Evolutionary conservation across 208 protist species (phyloP), one percentile per base, ranked within the genome.

Genomic region (Acanthamoeba culbertsoni): DNA sequence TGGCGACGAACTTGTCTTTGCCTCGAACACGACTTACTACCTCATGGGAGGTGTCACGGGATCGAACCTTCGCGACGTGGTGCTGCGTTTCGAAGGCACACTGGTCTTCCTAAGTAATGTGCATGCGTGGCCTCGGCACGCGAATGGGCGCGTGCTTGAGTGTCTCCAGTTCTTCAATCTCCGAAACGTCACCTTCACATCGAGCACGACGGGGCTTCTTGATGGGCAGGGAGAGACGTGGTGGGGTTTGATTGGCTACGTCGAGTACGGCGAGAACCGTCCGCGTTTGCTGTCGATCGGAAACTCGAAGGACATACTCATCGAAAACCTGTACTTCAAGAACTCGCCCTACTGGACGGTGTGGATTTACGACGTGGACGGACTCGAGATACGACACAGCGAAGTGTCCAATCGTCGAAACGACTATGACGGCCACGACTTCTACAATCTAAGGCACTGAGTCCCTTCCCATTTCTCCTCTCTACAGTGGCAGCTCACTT

Each of bases 141-240:
- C 57, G 18, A 88, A 42, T 45, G 92, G 94, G 0, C 43, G 84
- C 31, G 95, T 96, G 45, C 57, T 96, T 28, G 84, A 96, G 62
- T 96, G 95, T 88, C 48, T 97, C 31, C 57, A 95, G 51, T 94
- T 96, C 88, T 26, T 51, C n/a, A 94, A 96, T 42, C 37, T 93
- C 16, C 2, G 23, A 1, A 95, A 96, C 93, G 79, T 97, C 18
- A 96, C 95, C 35, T 84, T 97, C 73, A 97, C 96, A 35, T 95
- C 92, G 5, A 57, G 71, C 42, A 8, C 18, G 48, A 1, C n/a
- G 48, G 96, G 95, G 14, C 23, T 45, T 7, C 51, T 97, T 42
- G 75, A 97, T 73, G 96, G 96, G 26, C 63, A 95, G 31, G 96
- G 96, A 20, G 93, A 77, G 31, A 68, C n/a, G n/a, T 97, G 96